phyloP scores from a whole-genome alignment of 306 rosid species.

The Castanospermum australe region DNA sequence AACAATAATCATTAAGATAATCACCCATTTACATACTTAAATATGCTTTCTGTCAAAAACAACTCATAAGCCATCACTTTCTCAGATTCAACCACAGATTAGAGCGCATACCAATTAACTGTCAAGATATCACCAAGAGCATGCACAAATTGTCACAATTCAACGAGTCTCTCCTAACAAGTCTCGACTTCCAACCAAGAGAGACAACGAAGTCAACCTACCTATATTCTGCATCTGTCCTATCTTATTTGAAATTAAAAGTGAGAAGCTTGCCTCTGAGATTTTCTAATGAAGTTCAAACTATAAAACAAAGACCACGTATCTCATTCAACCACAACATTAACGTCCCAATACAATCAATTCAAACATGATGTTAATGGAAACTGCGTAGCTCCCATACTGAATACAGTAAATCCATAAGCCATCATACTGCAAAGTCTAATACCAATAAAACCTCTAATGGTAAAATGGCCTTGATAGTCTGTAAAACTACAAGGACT shows the following conservation, averaged over 20 bases:
- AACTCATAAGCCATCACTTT: no score
- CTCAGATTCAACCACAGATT: no score
- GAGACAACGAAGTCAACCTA: background rate
- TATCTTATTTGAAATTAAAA: background rate
- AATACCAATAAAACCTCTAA: background rate
- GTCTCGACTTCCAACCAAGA: no score
- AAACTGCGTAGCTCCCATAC: background rate
- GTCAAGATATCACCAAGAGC: background rate
- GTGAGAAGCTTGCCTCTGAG: background rate
- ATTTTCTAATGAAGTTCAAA: background rate
- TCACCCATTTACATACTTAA: no score
- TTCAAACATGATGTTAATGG: background rate
- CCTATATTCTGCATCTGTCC: background rate
- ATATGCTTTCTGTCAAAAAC: no score
- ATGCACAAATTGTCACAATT: background rate
- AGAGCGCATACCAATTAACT: background rate
- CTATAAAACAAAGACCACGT: background rate
- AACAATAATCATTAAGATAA: no score
- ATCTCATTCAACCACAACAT: background rate
- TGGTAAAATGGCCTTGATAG: background rate
- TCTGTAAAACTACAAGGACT: constrained; percentile 4
- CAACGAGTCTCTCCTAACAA: no score
- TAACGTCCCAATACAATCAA: background rate
- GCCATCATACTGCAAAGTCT: background rate
- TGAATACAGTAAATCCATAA: constrained; percentile 2